These are phyloP conservation scores for Bipolaris gigantea DNA, from an alignment of 2,329 filamentous ascomycete genomes.

Conservation along the genomic window DNA sequence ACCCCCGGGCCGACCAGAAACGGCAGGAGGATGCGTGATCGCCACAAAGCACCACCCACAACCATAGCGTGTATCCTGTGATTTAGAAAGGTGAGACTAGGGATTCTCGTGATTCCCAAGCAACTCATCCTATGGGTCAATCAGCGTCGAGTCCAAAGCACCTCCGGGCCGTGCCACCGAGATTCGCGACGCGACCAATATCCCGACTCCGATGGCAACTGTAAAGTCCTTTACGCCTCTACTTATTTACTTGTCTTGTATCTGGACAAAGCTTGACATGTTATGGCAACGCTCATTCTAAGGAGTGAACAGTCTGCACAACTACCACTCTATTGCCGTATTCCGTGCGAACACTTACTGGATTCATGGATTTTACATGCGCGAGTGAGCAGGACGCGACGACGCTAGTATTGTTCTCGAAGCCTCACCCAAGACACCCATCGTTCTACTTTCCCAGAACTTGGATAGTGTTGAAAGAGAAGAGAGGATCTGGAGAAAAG, in stretches of 20 bases:
- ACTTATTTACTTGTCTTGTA: neutral
- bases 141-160: neutral
- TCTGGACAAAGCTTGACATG: neutral
- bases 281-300: neutral
- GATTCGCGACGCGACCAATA: neutral
- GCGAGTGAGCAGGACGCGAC: too few relatives aligned
- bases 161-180: neutral
- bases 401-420: too few relatives aligned
- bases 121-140: neutral
- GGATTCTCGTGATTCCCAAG: neutral
- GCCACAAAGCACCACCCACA: neutral
- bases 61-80: neutral
- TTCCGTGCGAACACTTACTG: too few relatives aligned
- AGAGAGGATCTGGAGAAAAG: too few relatives aligned
- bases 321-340: too few relatives aligned
- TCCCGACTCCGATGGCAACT: neutral
- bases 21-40: neutral
- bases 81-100: neutral
- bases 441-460: too few relatives aligned
- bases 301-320: too few relatives aligned
- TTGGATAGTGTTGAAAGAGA: too few relatives aligned
- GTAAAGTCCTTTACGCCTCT: neutral
- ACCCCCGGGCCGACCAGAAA: neutral
- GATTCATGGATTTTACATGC: too few relatives aligned
- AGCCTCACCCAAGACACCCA: too few relatives aligned